Evolutionary conservation across 805 yeast species (phyloP), one percentile per base, ranked within the genome.

Genomic region (Ogataea neopini): DNA sequence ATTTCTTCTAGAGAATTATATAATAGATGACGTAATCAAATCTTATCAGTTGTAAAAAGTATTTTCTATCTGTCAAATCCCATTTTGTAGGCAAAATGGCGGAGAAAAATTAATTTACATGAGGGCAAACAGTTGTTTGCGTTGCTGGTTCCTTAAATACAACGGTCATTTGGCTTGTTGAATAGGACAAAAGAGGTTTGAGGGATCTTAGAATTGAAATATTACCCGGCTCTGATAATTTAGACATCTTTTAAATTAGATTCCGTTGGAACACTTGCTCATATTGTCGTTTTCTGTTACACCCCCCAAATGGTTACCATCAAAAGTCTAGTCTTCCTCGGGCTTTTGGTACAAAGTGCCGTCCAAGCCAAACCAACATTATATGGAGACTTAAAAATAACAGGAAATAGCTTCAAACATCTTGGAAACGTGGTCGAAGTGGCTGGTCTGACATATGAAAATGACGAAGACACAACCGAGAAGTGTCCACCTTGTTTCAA

Each of bases 401-500:
- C 33, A 2, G 42, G 42, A 39, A 39, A 39, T 25, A 39, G 34
- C 19, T 17, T 39, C 33, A 39, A 39, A 26, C 42, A 39, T 18
- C 42, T 39, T 7, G 42, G 42, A 39, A 39, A 39, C 6, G 42
- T 39, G 23, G 42, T 39, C 15, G 42, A 39, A 17, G 34, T 39
- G 23, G 42, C 17, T 10, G 42, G 40, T 22, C 13, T 36, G 7
- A 20, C 26, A 13, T 22, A 8, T 22, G 40, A 15, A 6, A 18
- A 22, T 13, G 17, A 26, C 3, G 33, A 25, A 15, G 32, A 25
- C 33, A 34, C 17, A 13, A 40, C 50, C 5, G 80, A 73, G 9
- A 72, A 77, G 42, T 88, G 96, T 59, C 96, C 96, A 0, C 96
- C 96, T 0, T 88, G 97, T 61, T 94, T 94, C 78, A 92, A 94